Evolutionary conservation across 257 asterid species (phyloP).

Genomic region (Solanum ossicruentum): DNA sequence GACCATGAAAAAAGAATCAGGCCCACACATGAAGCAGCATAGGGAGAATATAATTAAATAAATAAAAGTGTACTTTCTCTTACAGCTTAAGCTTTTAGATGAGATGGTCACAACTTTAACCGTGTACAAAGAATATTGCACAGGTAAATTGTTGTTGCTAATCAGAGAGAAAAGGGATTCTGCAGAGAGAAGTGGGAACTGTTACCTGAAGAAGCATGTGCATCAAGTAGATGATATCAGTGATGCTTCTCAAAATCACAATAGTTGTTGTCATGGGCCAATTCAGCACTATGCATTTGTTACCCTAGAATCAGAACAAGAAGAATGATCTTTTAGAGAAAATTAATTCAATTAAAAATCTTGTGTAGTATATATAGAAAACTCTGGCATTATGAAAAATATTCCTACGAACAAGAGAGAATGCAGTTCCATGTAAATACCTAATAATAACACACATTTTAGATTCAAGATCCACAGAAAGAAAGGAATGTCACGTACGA

Average conservation of each 20-base stretch:
- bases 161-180: background rate
- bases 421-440: background rate
- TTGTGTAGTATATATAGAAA: background rate
- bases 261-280: slow-evolving; percentile 46
- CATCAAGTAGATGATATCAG: slow-evolving; percentile 60
- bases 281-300: slow-evolving; percentile 53
- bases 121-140: background rate
- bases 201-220: slow-evolving; percentile 88
- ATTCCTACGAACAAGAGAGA: background rate
- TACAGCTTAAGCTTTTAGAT: background rate
- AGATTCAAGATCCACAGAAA: background rate
- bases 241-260: slow-evolving; percentile 53
- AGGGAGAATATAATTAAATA: background rate
- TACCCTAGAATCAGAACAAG: slow-evolving; percentile 23
- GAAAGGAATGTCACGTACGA: background rate
- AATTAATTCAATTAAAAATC: background rate
- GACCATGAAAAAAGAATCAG: background rate
- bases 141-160: background rate
- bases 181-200: background rate
- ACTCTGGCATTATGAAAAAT: background rate
- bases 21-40: background rate
- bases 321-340: background rate
- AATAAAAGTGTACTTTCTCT: background rate
- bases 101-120: background rate
- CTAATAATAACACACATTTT: background rate